Conservation (phyloP, 352 stramenopile species). For the Globisporangium camurandrum region DNA sequence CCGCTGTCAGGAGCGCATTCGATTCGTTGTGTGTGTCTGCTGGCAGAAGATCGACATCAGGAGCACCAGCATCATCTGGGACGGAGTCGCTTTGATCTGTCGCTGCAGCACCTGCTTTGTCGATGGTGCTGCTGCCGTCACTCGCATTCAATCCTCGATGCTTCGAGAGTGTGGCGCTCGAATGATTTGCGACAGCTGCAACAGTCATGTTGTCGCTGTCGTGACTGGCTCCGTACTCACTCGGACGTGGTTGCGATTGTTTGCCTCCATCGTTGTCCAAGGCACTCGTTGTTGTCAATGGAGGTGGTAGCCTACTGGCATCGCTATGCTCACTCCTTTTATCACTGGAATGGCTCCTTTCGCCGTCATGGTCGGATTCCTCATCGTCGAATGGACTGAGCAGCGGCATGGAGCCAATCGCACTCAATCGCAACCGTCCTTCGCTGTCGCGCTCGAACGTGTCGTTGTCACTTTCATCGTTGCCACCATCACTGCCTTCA, state of each 20-base stretch:
- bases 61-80: too few species aligned
- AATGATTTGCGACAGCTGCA: not conserved
- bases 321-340: too few species aligned
- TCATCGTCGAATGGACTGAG: not conserved
- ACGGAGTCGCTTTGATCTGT: too few species aligned
- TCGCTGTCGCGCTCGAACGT: not conserved
- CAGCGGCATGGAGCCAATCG: not conserved
- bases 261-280: not conserved
- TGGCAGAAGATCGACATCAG: too few species aligned
- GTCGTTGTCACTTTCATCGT: not conserved
- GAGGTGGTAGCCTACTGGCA: too few species aligned
- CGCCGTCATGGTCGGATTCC: not conserved
- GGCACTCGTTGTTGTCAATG: not conserved
- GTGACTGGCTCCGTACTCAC: not conserved
- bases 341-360: too few species aligned
- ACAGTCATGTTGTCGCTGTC: not conserved
- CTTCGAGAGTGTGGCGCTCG: too few species aligned
- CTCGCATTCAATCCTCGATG: too few species aligned
- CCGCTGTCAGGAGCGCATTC: too few species aligned
- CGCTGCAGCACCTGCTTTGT: too few species aligned
- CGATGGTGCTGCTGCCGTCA: not conserved
- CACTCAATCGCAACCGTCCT: not conserved
- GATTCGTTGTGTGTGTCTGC: too few species aligned
- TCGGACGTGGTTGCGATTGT: not conserved
- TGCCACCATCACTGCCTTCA: not conserved